Conservation (phyloP, 2,329 filamentous ascomycete species). For the Penicillium sp. region DNA sequence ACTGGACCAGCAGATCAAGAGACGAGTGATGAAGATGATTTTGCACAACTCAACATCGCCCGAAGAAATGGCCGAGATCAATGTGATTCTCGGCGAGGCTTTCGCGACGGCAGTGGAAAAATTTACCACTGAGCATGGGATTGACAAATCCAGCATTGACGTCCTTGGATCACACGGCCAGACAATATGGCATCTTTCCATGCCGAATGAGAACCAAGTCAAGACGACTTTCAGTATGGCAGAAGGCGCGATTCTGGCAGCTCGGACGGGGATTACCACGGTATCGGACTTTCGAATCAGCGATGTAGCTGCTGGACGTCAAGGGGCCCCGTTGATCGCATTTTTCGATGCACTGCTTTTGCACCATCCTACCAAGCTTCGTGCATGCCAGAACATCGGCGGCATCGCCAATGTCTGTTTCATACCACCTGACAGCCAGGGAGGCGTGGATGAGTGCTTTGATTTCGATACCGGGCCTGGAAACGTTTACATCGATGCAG, state of each 20-base stretch:
- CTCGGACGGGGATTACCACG: conserved; percentile 58
- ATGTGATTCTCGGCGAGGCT: conserved; percentile 58
- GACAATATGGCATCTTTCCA: conserved; percentile 58
- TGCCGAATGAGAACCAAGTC: conserved; percentile 47
- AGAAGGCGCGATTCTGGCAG: conserved; percentile 57
- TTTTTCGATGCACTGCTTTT: conserved; percentile 60
- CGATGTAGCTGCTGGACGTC: conserved; percentile 58
- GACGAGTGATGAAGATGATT: conserved; percentile 59
- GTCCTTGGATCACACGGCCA: conserved; percentile 60
- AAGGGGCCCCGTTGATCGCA: conserved; percentile 57
- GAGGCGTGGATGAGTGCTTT: conserved; percentile 39
- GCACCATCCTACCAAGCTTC: conserved; percentile 57
- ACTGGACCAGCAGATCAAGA: conserved; percentile 55
- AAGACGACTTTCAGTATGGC: conserved; percentile 57
- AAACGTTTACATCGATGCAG: conserved; percentile 58
- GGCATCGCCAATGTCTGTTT: conserved; percentile 62
- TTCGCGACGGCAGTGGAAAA: conserved; percentile 55
- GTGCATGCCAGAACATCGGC: conserved; percentile 63
- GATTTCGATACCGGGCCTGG: conserved; percentile 60
- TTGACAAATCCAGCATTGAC: conserved; percentile 50
- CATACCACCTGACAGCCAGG: conserved; percentile 21
- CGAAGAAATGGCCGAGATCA: conserved; percentile 57
- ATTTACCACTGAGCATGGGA: conserved; percentile 49
- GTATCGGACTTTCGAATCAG: conserved; percentile 60
- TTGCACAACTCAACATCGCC: conserved; percentile 55